Evolutionary conservation across 2,329 filamentous ascomycete species (phyloP).

Genomic region (Fusarium sp.): DNA sequence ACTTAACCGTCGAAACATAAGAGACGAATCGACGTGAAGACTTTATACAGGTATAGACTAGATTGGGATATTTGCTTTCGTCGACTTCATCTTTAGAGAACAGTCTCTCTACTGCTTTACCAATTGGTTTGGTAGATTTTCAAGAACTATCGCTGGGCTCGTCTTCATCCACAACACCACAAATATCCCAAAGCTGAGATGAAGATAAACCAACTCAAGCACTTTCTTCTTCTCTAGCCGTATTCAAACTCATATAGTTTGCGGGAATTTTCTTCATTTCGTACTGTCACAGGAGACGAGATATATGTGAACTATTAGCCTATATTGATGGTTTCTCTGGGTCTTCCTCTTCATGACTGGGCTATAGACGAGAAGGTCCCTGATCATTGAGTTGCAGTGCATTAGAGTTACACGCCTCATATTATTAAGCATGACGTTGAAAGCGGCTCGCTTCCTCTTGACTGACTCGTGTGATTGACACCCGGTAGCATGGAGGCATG

Average conservation of each 20-base stretch:
- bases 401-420: slow-evolving; percentile 19
- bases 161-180: neutral
- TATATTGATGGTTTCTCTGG: neutral
- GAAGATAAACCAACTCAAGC: too few species aligned
- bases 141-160: too few species aligned
- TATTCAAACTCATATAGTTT: too few species aligned
- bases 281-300: neutral
- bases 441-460: neutral
- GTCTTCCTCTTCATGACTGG: neutral
- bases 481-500: neutral
- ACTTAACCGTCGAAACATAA: accelerated
- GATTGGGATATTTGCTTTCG: too few species aligned
- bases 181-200: neutral
- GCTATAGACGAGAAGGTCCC: neutral
- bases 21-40: too few species aligned
- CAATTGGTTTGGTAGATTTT: too few species aligned
- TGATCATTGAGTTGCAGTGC: slow-evolving; percentile 1
- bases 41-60: too few species aligned
- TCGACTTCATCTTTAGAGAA: too few species aligned
- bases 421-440: neutral
- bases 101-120: too few species aligned
- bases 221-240: too few species aligned
- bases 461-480: slow-evolving; percentile 6
- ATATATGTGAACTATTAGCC: neutral
- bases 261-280: accelerated